Conservation (phyloP, 2,329 filamentous ascomycete genomes). For the Pyrenophora seminiperda region DNA sequence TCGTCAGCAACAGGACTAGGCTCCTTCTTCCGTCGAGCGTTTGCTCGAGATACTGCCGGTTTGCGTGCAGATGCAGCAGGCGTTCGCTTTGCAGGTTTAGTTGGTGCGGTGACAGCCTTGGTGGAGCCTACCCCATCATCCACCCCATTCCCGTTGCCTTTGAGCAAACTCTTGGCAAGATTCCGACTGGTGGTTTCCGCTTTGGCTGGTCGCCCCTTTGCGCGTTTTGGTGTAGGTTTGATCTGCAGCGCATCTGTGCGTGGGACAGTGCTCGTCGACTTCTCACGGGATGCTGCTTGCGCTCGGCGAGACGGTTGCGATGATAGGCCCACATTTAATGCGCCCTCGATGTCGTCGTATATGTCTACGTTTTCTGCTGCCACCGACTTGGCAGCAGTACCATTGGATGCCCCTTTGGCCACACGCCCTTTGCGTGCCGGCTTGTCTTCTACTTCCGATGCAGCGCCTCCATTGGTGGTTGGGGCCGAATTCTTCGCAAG, state of each 20-base stretch:
- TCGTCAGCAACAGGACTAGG: slow-evolving; percentile 11
- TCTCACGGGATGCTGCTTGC: slow-evolving; percentile 15
- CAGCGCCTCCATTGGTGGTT: slow-evolving; percentile 15
- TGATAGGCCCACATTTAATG: slow-evolving; percentile 37
- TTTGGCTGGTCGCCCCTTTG: slow-evolving; percentile 22
- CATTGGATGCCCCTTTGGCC: slow-evolving; percentile 17
- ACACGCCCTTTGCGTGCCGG: slow-evolving; percentile 9
- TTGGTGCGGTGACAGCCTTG: slow-evolving; percentile 23
- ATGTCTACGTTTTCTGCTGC: slow-evolving; percentile 39
- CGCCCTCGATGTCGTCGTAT: slow-evolving; percentile 54
- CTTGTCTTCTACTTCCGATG: slow-evolving; percentile 16
- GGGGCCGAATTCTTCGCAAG: slow-evolving; percentile 24
- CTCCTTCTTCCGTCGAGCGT: slow-evolving; percentile 18
- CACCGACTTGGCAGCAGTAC: slow-evolving; percentile 12
- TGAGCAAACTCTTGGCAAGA: slow-evolving; percentile 15
- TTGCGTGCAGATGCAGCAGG: slow-evolving; percentile 24
- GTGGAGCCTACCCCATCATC: slow-evolving; percentile 19
- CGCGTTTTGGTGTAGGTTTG: slow-evolving; percentile 25
- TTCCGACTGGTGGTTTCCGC: slow-evolving; percentile 23
- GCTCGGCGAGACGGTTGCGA: slow-evolving; percentile 8
- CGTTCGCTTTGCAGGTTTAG: slow-evolving; percentile 18
- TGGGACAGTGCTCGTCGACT: slow-evolving; percentile 7
- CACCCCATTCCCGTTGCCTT: slow-evolving; percentile 14
- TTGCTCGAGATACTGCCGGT: slow-evolving; percentile 14
- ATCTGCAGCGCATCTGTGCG: slow-evolving; percentile 21